These are phyloP conservation scores for Paramecium bursaria DNA, from an alignment of 73 alveolate genomes.

Conservation along the genomic window DNA sequence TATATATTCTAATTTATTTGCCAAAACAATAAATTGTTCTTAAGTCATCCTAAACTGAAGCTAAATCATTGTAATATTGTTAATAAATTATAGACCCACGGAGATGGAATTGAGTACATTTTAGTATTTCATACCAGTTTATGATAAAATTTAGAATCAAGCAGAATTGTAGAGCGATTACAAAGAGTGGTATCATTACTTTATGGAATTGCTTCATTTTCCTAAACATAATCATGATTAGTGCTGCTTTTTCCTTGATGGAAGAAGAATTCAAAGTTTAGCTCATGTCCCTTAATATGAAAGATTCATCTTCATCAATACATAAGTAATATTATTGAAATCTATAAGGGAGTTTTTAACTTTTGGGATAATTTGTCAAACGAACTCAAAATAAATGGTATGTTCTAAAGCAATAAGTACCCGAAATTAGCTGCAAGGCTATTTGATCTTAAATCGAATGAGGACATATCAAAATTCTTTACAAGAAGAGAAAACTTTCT, in stretches of 20 bases:
- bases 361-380: neutral
- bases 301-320: too few relatives aligned
- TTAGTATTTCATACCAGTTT: neutral
- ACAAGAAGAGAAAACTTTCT: slow-evolving; percentile 36
- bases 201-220: slow-evolving; percentile 17
- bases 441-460: slow-evolving; percentile 7
- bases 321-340: too few relatives aligned
- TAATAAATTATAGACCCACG: neutral
- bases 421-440: slow-evolving; percentile 49
- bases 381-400: neutral
- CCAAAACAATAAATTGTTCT: too few relatives aligned
- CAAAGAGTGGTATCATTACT: neutral
- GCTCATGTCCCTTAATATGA: too few relatives aligned
- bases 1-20: too few relatives aligned
- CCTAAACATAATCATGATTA: too few relatives aligned
- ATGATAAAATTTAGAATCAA: slow-evolving; percentile 27
- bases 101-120: slow-evolving; percentile 3
- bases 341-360: too few relatives aligned
- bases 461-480: neutral
- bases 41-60: too few relatives aligned
- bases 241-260: too few relatives aligned
- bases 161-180: neutral
- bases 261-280: too few relatives aligned
- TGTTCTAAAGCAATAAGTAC: neutral
- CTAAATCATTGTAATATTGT: too few relatives aligned